Conservation (phyloP, 106 monocot species). For the Allium fistulosum region DNA sequence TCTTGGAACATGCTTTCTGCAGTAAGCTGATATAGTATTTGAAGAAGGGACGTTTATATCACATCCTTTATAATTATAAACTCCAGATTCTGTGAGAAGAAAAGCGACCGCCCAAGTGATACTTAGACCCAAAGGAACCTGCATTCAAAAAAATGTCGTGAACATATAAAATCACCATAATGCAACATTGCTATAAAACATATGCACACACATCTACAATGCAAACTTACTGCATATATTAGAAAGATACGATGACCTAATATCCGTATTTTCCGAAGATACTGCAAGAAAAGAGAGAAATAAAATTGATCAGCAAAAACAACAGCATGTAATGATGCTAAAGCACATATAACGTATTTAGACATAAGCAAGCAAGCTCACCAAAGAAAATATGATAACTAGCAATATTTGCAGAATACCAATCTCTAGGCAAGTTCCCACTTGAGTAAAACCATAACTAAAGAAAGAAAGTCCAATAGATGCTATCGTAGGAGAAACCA, state of each 20-base stretch:
- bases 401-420: slow-evolving; percentile 80
- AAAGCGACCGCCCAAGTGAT: slow-evolving; percentile 87
- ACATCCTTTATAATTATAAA: slow-evolving; percentile 80
- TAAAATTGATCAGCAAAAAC: background rate
- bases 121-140: slow-evolving; percentile 85
- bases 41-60: slow-evolving; percentile 69
- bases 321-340: slow-evolving; percentile 1
- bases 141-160: background rate
- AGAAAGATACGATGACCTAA: slow-evolving; percentile 86
- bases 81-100: slow-evolving; percentile 71
- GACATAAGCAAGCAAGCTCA: slow-evolving; percentile 29
- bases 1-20: slow-evolving; percentile 76
- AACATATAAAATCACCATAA: no score
- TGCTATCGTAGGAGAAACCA: slow-evolving; percentile 85
- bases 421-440: slow-evolving; percentile 79
- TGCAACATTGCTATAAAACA: no score
- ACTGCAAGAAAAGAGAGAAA: slow-evolving; percentile 46
- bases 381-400: slow-evolving; percentile 85
- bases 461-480: slow-evolving; percentile 97
- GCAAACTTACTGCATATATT: slow-evolving; percentile 67
- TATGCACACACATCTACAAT: no score
- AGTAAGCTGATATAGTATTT: slow-evolving; percentile 75
- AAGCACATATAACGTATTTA: background rate
- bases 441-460: slow-evolving; percentile 87
- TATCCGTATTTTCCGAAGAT: slow-evolving; percentile 87